Percentiles rank a stretch among this genome's conserved stretches.
Evolutionary conservation across 73 alveolate genomes (phyloP).

Genomic region (Effrenium voratum): DNA sequence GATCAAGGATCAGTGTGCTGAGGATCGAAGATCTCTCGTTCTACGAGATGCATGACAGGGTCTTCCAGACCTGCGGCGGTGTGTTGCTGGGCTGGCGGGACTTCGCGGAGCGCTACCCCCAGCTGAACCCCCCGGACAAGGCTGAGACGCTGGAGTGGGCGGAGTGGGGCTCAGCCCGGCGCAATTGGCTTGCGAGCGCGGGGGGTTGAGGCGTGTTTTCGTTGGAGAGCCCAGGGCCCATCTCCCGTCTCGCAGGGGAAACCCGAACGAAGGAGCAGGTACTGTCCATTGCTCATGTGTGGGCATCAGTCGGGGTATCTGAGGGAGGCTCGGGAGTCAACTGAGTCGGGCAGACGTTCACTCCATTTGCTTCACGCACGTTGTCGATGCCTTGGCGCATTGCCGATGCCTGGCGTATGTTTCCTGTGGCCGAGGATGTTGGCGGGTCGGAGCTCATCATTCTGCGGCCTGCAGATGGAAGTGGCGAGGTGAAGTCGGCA

Average conservation of each 20-base stretch:
- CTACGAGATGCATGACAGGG: slow-evolving; percentile 57
- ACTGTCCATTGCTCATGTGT: not conserved
- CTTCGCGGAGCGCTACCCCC: slow-evolving; percentile 50
- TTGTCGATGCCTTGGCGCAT: too few relatives aligned
- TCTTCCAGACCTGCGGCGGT: slow-evolving; percentile 24
- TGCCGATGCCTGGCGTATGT: too few relatives aligned
- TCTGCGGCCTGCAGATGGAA: slow-evolving; percentile 9
- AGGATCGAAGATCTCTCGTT: slow-evolving; percentile 71
- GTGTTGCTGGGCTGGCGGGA: slow-evolving; percentile 80
- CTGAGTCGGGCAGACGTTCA: too few relatives aligned
- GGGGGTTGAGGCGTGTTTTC: too few relatives aligned
- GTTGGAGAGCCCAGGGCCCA: too few relatives aligned
- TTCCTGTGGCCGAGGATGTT: slow-evolving; percentile 11
- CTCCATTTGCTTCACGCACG: too few relatives aligned
- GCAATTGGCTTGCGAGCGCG: too few relatives aligned
- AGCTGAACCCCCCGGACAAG: slow-evolving; percentile 42
- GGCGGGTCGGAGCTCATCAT: slow-evolving; percentile 40
- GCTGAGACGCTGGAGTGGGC: slow-evolving; percentile 12
- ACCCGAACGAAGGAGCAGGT: too few relatives aligned
- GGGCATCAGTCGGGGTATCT: not conserved
- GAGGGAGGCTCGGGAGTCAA: not conserved
- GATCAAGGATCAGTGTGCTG: not conserved
- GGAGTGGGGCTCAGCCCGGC: not conserved
- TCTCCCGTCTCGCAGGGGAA: not conserved
- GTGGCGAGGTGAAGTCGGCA: too few relatives aligned